Evolutionary conservation across 1,284 basidiomycete genomes (phyloP).

Genomic region (Sporisorium iseilematis-ciliati): DNA sequence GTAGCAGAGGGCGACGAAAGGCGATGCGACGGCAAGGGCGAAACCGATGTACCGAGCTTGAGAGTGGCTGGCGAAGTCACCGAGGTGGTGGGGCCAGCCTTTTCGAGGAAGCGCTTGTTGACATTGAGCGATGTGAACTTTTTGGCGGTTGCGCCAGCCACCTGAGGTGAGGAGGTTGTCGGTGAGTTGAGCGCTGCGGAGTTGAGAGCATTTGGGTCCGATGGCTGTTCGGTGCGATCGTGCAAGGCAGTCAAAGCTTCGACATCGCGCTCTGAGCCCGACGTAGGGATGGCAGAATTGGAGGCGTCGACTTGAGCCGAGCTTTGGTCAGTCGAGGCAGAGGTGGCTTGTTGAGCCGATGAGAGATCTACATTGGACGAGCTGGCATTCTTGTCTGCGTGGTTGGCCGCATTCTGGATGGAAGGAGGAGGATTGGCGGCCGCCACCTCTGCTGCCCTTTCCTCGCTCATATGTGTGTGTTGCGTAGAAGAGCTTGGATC

Average conservation of each 20-base stretch:
- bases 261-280: slow-evolving; percentile 37
- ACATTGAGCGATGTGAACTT: slow-evolving; percentile 67
- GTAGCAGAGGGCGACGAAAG: slow-evolving; percentile 43
- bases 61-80: slow-evolving; percentile 23
- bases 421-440: slow-evolving; percentile 29
- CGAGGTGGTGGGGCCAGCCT: slow-evolving; percentile 51
- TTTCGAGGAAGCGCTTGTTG: slow-evolving; percentile 67
- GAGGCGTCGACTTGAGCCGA: slow-evolving; percentile 2
- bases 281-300: slow-evolving; percentile 16
- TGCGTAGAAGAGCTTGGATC: not conserved
- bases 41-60: slow-evolving; percentile 42
- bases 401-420: slow-evolving; percentile 13
- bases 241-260: slow-evolving; percentile 40
- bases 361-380: not conserved
- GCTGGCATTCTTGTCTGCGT: slow-evolving; percentile 6
- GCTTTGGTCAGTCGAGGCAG: not conserved
- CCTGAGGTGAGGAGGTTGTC: slow-evolving; percentile 19
- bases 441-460: slow-evolving; percentile 37
- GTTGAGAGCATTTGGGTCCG: slow-evolving; percentile 5
- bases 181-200: slow-evolving; percentile 9
- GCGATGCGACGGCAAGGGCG: slow-evolving; percentile 38
- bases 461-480: slow-evolving; percentile 37
- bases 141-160: slow-evolving; percentile 36
- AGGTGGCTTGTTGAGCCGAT: not conserved
- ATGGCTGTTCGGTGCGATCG: slow-evolving; percentile 10